Conservation (phyloP, 1,139 yeast genomes). For the Yamadazyma conglobata region DNA sequence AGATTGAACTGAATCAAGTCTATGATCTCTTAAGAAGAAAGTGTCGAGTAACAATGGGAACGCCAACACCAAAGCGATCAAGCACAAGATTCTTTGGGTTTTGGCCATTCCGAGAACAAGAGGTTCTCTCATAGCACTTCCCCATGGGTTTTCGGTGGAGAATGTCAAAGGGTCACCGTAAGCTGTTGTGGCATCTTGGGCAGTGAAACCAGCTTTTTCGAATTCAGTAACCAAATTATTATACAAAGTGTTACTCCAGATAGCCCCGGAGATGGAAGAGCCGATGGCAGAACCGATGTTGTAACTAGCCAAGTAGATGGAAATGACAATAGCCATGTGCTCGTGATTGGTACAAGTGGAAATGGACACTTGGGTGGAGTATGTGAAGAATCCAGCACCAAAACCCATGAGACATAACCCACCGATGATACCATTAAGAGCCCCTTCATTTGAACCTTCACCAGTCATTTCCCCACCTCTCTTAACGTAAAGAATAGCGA, state of each 20-base stretch:
- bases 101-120: constrained; percentile 57
- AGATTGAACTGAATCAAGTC: constrained; percentile 38
- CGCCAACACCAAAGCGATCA: constrained; percentile 55
- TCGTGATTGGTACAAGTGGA: constrained; percentile 62
- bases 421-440: constrained; percentile 58
- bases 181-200: constrained; percentile 40
- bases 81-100: constrained; percentile 55
- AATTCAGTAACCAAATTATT: constrained; percentile 15
- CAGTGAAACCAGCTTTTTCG: constrained; percentile 11
- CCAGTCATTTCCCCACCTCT: constrained; percentile 44
- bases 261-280: constrained; percentile 55
- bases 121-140: constrained; percentile 53
- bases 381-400: constrained; percentile 71
- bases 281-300: constrained; percentile 62
- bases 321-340: constrained; percentile 60
- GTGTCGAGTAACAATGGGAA: constrained; percentile 48
- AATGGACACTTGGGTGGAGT: constrained; percentile 62
- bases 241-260: constrained; percentile 47
- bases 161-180: constrained; percentile 53
- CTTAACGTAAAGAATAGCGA: constrained; percentile 56
- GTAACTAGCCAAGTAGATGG: constrained; percentile 52
- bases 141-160: constrained; percentile 50
- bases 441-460: constrained; percentile 30
- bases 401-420: constrained; percentile 64
- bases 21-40: constrained; percentile 54